A percentile compares a stretch with the other conserved stretches of the same genome.
Evolutionary conservation across 495 filamentous ascomycete genomes (phyloP).

Genomic region (Tuber magnatum): DNA sequence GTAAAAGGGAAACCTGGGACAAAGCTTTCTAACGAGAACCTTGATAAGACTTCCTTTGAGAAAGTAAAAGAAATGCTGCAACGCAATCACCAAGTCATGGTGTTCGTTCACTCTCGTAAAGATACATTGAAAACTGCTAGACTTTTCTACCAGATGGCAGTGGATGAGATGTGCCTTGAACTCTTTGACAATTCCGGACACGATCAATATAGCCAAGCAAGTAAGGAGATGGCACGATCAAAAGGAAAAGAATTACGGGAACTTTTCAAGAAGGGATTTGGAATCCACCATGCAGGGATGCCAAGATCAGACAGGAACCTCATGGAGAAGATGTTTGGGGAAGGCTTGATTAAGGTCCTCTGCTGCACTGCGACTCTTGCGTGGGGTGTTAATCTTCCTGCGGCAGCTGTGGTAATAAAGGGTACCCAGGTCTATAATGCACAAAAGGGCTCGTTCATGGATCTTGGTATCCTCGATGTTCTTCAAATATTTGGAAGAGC

Average conservation of each 20-base stretch:
- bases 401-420: slow-evolving; percentile 95
- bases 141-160: slow-evolving; percentile 75
- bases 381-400: slow-evolving; percentile 98
- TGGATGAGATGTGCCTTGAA: slow-evolving; percentile 65
- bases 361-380: slow-evolving; percentile 97
- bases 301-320: slow-evolving; percentile 84
- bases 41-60: slow-evolving; percentile 78
- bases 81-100: slow-evolving; percentile 89
- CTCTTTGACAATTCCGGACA: slow-evolving; percentile 73
- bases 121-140: slow-evolving; percentile 86
- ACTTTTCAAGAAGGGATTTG: slow-evolving; percentile 78
- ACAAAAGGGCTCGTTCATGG: slow-evolving; percentile 91
- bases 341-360: slow-evolving; percentile 86
- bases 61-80: slow-evolving; percentile 93
- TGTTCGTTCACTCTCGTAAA: slow-evolving; percentile 94
- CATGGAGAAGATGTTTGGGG: slow-evolving; percentile 79
- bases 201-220: slow-evolving; percentile 61
- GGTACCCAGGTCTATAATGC: slow-evolving; percentile 95
- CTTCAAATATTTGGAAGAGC: slow-evolving; percentile 98
- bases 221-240: slow-evolving; percentile 72
- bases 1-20: slow-evolving; percentile 83
- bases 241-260: slow-evolving; percentile 81
- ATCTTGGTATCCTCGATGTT: slow-evolving; percentile 93
- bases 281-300: slow-evolving; percentile 95
- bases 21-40: slow-evolving; percentile 72